Conservation (phyloP, 345 rosid species). For the Combretum micranthum region DNA sequence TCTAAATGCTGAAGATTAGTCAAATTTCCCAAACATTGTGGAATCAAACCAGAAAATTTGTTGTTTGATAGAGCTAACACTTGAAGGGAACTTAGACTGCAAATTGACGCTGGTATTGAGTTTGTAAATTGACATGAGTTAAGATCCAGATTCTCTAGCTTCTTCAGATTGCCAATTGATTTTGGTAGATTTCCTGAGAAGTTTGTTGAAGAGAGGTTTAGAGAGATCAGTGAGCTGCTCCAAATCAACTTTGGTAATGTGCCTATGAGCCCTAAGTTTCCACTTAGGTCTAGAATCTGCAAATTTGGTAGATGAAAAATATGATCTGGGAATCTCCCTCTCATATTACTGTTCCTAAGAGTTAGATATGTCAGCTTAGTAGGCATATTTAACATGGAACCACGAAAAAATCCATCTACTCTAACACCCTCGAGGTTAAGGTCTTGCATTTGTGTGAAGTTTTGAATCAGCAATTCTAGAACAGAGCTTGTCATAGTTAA, state of each 20-base stretch:
- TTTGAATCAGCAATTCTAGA: conserved; percentile 2
- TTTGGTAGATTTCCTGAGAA: background rate
- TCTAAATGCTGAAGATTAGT: background rate
- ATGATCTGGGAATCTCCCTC: conserved; percentile 10
- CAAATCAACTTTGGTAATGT: conserved; percentile 7
- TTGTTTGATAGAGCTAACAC: accelerated
- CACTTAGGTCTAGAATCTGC: background rate
- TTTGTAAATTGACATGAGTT: background rate
- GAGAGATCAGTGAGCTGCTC: background rate
- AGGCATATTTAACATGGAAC: conserved; percentile 10
- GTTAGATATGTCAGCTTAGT: conserved; percentile 5
- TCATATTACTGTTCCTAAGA: background rate
- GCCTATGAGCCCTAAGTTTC: background rate
- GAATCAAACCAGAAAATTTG: background rate
- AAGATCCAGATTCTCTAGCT: background rate
- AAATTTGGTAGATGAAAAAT: conserved; percentile 7
- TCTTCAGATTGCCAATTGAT: background rate
- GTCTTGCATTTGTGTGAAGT: conserved; percentile 6
- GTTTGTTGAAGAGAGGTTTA: no score
- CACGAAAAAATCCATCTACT: background rate
- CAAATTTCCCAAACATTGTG: conserved; percentile 2
- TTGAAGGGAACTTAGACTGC: background rate
- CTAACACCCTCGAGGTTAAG: background rate
- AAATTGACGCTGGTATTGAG: background rate
- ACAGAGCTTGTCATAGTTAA: no score